Percentiles rank a stretch among this genome's conserved stretches.
Evolutionary conservation across 768 basidiomycete species (phyloP).

Genomic region (Royoungia palumana): DNA sequence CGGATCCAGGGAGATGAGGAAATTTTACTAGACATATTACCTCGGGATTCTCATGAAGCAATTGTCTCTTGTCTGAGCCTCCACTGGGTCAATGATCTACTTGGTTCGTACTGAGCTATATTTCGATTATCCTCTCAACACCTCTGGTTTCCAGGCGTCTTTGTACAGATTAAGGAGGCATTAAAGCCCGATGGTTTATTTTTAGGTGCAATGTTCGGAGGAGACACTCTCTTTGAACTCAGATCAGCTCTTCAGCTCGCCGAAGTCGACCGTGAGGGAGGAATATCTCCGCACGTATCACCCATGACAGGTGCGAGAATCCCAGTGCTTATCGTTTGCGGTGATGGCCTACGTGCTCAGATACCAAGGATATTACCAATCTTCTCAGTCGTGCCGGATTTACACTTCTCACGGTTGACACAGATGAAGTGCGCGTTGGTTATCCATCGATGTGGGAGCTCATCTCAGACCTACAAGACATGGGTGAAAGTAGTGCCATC

Average conservation of each 20-base stretch:
- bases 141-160: constrained; percentile 49
- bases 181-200: constrained; percentile 92
- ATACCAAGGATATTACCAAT: constrained; percentile 90
- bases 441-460: constrained; percentile 98
- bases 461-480: constrained; percentile 87
- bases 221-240: constrained; percentile 94
- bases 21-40: constrained; percentile 59
- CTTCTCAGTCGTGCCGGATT: constrained; percentile 92
- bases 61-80: constrained; percentile 88
- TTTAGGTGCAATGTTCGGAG: constrained; percentile 91
- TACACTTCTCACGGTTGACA: constrained; percentile 89
- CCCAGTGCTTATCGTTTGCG: not conserved
- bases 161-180: constrained; percentile 83
- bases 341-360: constrained; percentile 38
- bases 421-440: constrained; percentile 85
- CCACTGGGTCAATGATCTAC: constrained; percentile 98
- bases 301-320: constrained; percentile 85
- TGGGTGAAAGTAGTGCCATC: constrained; percentile 96
- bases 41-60: constrained; percentile 80
- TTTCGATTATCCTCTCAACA: not conserved
- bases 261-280: constrained; percentile 90
- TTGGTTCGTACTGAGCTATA: constrained; percentile 49
- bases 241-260: constrained; percentile 93
- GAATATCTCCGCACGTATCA: constrained; percentile 93
- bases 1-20: constrained; percentile 86